phyloP scores from a whole-genome alignment of 2,329 filamentous ascomycete species.

The Colletotrichum australisinense region DNA sequence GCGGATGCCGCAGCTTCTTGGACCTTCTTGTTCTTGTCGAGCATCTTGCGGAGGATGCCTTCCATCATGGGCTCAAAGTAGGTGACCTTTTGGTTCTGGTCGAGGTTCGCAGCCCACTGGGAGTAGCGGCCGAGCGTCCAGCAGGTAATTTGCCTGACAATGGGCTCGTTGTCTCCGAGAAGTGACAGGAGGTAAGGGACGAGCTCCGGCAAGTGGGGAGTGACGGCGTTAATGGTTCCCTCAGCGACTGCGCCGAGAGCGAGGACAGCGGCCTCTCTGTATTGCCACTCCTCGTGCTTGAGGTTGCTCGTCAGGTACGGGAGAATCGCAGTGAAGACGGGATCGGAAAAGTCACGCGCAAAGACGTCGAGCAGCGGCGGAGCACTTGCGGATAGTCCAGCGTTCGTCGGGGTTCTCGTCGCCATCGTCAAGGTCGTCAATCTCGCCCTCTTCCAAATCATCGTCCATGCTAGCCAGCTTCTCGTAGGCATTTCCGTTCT shows the following conservation, averaged over 20 bases:
- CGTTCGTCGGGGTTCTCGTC: conserved; percentile 87
- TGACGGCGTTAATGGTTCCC: conserved; percentile 90
- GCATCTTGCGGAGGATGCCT: conserved; percentile 91
- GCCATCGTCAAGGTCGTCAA: conserved; percentile 76
- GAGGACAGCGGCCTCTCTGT: conserved; percentile 92
- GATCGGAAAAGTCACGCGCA: conserved; percentile 86
- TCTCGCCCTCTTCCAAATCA: conserved; percentile 88
- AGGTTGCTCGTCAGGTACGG: conserved; percentile 93
- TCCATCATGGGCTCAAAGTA: conserved; percentile 98
- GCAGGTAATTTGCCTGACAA: conserved; percentile 96
- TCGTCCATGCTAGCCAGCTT: conserved; percentile 73
- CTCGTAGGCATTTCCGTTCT: conserved; percentile 66
- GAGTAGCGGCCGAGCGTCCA: conserved; percentile 97
- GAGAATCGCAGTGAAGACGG: conserved; percentile 91
- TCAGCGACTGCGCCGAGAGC: conserved; percentile 95
- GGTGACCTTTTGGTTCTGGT: conserved; percentile 73
- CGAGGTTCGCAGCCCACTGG: conserved; percentile 86
- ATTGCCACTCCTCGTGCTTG: conserved; percentile 88
- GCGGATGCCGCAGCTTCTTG: conserved; percentile 96
- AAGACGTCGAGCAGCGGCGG: conserved; percentile 97
- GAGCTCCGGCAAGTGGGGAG: conserved; percentile 89
- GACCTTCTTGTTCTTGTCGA: conserved; percentile 97
- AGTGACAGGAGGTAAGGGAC: conserved; percentile 91
- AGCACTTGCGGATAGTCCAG: conserved; percentile 98
- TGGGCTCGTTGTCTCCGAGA: conserved; percentile 85